Evolutionary conservation across 169 alveolate species (phyloP).

Genomic region (Hepatocystis sp.): DNA sequence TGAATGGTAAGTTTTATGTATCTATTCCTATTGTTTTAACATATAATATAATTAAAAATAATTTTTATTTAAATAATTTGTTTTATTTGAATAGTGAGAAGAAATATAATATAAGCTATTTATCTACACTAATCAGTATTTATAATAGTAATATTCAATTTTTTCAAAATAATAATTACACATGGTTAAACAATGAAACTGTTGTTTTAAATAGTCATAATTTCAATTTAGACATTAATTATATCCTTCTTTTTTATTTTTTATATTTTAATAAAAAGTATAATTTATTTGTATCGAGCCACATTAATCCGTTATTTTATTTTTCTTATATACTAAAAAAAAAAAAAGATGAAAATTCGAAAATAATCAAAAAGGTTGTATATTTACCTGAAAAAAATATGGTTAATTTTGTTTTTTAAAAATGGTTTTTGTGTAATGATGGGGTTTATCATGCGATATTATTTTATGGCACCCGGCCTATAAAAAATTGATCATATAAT

Average conservation of each 20-base stretch:
- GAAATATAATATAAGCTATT: constrained; percentile 5
- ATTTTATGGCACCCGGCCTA: no score
- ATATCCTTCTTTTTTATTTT: constrained; percentile 46
- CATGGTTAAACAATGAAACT: constrained; percentile 42
- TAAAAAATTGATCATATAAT: no score
- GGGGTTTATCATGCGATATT: no score
- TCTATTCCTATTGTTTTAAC: constrained; percentile 42
- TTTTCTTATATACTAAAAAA: constrained; percentile 1
- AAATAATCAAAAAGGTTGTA: constrained; percentile 36
- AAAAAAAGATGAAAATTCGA: constrained; percentile 10
- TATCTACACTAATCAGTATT: constrained; percentile 14
- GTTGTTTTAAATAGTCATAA: constrained; percentile 47
- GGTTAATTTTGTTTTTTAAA: constrained; percentile 55
- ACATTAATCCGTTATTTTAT: constrained; percentile 25
- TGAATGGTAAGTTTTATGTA: constrained; percentile 54
- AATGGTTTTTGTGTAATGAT: no score
- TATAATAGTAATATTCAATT: constrained; percentile 21
- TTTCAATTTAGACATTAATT: constrained; percentile 38
- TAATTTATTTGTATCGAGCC: constrained; percentile 15
- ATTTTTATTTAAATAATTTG: constrained; percentile 27
- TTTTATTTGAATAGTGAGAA: constrained; percentile 23
- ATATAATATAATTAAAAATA: constrained; percentile 41
- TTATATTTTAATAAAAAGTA: constrained; percentile 32
- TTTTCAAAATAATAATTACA: constrained; percentile 29
- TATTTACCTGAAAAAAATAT: constrained; percentile 40